Evolutionary conservation across 257 asterid genomes (phyloP).

Genomic region (Nicotiana noctiflora): DNA sequence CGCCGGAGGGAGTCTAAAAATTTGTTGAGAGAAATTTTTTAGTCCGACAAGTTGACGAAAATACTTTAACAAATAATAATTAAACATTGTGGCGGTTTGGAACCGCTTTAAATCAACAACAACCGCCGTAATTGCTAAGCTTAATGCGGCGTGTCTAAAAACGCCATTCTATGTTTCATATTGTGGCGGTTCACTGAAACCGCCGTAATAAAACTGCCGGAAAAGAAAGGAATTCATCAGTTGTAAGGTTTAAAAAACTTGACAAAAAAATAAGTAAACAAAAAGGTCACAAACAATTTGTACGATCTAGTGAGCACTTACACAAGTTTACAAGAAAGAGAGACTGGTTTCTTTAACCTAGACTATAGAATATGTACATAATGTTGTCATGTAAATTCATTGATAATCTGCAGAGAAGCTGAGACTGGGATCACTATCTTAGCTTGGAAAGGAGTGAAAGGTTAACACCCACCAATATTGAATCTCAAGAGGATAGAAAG

Average conservation of each 20-base stretch:
- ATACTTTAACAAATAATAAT: too few species aligned
- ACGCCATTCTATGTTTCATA: too few species aligned
- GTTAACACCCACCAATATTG: neutral
- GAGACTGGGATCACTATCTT: neutral
- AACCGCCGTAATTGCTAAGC: too few species aligned
- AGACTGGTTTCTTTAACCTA: neutral
- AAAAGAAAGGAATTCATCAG: neutral
- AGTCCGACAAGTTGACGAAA: too few species aligned
- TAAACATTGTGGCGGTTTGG: too few species aligned
- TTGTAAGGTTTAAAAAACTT: neutral
- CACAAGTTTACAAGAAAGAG: too few species aligned
- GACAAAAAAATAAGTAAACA: neutral
- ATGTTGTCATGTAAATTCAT: neutral
- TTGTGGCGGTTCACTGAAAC: too few species aligned
- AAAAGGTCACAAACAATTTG: neutral
- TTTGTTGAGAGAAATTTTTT: too few species aligned
- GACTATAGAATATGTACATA: neutral
- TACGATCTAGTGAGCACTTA: neutral
- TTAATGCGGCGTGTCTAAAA: too few species aligned
- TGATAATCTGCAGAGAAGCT: neutral
- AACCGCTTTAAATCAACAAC: too few species aligned
- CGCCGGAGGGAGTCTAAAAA: too few species aligned
- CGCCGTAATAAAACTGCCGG: too few species aligned
- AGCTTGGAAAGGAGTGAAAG: neutral
- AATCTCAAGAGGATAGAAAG: neutral